Conservation (phyloP, 306 rosid genomes). For the Cucumis hystrix region DNA sequence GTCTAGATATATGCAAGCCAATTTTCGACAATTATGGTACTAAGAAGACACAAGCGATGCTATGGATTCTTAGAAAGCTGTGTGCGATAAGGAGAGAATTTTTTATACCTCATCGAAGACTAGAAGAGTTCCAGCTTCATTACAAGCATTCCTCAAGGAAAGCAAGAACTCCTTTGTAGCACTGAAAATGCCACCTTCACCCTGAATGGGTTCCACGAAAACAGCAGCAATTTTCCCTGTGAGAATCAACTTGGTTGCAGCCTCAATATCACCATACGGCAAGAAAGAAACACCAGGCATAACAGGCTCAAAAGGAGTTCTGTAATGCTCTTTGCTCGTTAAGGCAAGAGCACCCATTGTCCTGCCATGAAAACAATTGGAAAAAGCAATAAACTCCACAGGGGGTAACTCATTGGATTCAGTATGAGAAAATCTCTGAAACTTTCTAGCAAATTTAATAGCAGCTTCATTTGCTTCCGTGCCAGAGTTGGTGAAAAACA, state of each 20-base stretch:
- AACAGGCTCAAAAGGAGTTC: slow-evolving; percentile 83
- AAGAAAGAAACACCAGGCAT: slow-evolving; percentile 90
- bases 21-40: neutral
- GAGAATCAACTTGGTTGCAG: slow-evolving; percentile 45
- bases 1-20: neutral
- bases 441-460: slow-evolving; percentile 77
- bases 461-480: slow-evolving; percentile 97
- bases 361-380: slow-evolving; percentile 84
- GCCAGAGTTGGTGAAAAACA: slow-evolving; percentile 78
- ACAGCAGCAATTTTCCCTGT: slow-evolving; percentile 67
- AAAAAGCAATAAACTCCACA: slow-evolving; percentile 60
- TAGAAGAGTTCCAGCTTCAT: slow-evolving; percentile 67
- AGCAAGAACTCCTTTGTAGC: slow-evolving; percentile 76
- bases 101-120: slow-evolving; percentile 75
- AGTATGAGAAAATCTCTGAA: slow-evolving; percentile 43
- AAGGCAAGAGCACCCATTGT: slow-evolving; percentile 91
- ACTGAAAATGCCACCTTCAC: slow-evolving; percentile 88
- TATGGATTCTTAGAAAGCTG: neutral
- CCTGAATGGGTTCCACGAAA: slow-evolving; percentile 91
- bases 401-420: slow-evolving; percentile 49
- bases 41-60: neutral
- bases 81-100: neutral
- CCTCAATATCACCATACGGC: slow-evolving; percentile 65
- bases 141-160: slow-evolving; percentile 58
- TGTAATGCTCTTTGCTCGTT: slow-evolving; percentile 84